Evolutionary conservation across 768 basidiomycete species (phyloP).

Genomic region (Podaxis sp.): DNA sequence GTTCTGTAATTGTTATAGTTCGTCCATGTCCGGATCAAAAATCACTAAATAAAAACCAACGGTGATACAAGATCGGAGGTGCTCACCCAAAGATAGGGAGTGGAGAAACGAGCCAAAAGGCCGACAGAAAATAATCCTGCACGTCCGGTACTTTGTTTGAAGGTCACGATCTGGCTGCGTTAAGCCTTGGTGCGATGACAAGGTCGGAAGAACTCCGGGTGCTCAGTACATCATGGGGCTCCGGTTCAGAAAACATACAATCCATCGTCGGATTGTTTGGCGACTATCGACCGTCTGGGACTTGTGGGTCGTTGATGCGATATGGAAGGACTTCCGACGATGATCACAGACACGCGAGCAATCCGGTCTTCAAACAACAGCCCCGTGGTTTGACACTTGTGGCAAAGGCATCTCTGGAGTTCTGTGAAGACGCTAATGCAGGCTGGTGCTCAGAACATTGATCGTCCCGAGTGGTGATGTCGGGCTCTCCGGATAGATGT

Average conservation of each 20-base stretch:
- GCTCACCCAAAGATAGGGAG: background rate
- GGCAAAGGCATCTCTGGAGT: background rate
- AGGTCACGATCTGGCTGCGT: background rate
- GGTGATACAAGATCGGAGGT: conserved; percentile 5
- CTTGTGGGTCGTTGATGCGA: conserved; percentile 1
- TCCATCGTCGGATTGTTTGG: background rate
- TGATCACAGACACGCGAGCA: background rate
- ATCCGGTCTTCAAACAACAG: background rate
- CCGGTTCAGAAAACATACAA: background rate
- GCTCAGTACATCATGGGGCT: background rate
- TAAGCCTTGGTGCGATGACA: background rate
- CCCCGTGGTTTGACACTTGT: background rate
- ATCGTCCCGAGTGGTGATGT: background rate
- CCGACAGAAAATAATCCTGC: background rate
- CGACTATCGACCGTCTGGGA: background rate
- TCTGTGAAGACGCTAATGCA: background rate
- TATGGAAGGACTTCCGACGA: background rate
- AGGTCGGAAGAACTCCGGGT: background rate
- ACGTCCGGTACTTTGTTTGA: background rate
- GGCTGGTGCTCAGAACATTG: background rate
- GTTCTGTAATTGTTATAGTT: background rate
- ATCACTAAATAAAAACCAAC: background rate
- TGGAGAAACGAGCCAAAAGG: background rate
- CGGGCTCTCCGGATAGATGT: background rate
- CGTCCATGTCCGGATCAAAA: background rate